These are phyloP conservation scores for Candida fluviatilis DNA, from an alignment of 805 yeast species.

Conservation along the genomic window DNA sequence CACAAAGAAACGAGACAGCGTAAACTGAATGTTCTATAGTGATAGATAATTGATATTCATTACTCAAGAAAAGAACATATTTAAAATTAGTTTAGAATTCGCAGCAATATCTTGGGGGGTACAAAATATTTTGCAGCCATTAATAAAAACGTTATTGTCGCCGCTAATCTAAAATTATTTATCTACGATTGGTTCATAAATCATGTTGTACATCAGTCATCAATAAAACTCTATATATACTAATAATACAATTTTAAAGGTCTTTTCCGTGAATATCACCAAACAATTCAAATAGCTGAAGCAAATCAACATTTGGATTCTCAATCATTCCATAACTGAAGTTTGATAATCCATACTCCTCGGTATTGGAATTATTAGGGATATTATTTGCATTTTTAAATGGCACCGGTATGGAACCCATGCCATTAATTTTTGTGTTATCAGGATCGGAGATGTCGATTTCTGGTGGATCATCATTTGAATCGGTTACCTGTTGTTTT, in stretches of 20 bases:
- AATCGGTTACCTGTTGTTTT: not conserved
- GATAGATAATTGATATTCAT: no score
- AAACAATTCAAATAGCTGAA: conserved; percentile 22
- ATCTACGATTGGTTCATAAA: no score
- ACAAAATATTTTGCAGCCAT: no score
- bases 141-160: no score
- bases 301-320: conserved; percentile 19
- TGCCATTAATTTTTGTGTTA: not conserved
- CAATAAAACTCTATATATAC: no score
- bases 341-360: not conserved
- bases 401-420: not conserved
- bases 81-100: no score
- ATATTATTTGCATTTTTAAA: not conserved
- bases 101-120: no score
- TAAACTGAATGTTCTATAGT: no score
- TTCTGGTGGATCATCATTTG: conserved; percentile 3
- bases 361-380: not conserved
- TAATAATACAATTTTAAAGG: not conserved
- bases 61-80: no score
- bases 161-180: no score
- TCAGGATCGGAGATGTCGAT: not conserved
- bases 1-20: no score
- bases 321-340: conserved; percentile 3
- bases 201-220: no score
- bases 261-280: conserved; percentile 17